Percentiles rank a stretch among this genome's conserved stretches.
These are phyloP conservation scores for Podospora australis DNA, from an alignment of 495 filamentous ascomycete species.

Conservation along the genomic window DNA sequence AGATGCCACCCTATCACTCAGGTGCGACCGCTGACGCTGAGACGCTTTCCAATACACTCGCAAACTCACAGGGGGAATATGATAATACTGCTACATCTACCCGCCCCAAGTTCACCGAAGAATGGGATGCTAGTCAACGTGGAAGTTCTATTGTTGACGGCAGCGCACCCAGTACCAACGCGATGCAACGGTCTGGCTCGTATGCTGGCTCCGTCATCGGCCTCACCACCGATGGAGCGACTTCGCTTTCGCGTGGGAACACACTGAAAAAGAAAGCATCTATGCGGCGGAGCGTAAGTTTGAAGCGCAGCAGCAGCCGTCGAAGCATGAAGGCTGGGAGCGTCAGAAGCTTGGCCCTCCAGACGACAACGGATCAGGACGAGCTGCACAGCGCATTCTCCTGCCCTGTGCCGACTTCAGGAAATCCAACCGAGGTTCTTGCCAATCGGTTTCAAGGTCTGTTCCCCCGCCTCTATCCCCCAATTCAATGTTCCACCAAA, in stretches of 20 bases:
- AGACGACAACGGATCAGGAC: constrained; percentile 54
- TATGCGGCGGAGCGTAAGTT: constrained; percentile 61
- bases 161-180: constrained; percentile 12
- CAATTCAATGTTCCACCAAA: too few relatives aligned
- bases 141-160: constrained; percentile 55
- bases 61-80: constrained; percentile 33
- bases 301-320: constrained; percentile 74
- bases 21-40: constrained; percentile 29
- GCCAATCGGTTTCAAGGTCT: constrained; percentile 85
- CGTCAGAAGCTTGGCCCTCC: constrained; percentile 65
- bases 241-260: constrained; percentile 57
- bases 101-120: constrained; percentile 55
- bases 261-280: constrained; percentile 85
- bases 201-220: constrained; percentile 37
- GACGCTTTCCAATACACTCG: constrained; percentile 36
- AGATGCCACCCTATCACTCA: constrained; percentile 13
- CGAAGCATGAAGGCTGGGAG: constrained; percentile 73
- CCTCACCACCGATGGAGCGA: constrained; percentile 25
- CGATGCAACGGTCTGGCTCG: constrained; percentile 44
- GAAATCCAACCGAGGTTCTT: constrained; percentile 82
- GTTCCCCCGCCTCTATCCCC: constrained; percentile 19
- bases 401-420: constrained; percentile 80
- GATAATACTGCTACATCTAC: constrained; percentile 19
- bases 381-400: constrained; percentile 79
- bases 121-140: constrained; percentile 64